phyloP scores from a whole-genome alignment of 2,329 filamentous ascomycete genomes.

The Hymenoscyphus fructigenus region DNA sequence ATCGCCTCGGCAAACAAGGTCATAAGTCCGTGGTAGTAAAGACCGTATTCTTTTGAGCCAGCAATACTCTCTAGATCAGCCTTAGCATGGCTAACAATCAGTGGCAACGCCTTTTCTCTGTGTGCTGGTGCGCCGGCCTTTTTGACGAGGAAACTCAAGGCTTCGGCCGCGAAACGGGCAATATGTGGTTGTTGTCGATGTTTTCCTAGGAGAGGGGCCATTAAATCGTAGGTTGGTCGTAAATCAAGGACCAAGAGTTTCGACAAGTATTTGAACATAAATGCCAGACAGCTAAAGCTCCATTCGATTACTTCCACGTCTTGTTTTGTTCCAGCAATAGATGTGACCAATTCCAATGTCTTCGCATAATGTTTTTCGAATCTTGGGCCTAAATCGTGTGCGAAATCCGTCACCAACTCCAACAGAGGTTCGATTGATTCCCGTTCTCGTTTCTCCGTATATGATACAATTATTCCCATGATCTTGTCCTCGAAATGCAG shows the following conservation, averaged over 20 bases:
- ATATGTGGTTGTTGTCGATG: slow-evolving; percentile 81
- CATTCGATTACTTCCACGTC: slow-evolving; percentile 93
- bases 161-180: slow-evolving; percentile 88
- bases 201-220: slow-evolving; percentile 82
- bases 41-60: slow-evolving; percentile 56
- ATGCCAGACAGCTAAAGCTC: slow-evolving; percentile 92
- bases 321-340: slow-evolving; percentile 73
- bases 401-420: slow-evolving; percentile 86
- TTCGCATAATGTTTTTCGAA: slow-evolving; percentile 88
- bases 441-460: slow-evolving; percentile 75
- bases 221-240: slow-evolving; percentile 77
- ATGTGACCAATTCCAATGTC: slow-evolving; percentile 72
- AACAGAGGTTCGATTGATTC: slow-evolving; percentile 83
- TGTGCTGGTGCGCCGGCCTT: slow-evolving; percentile 80
- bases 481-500: slow-evolving; percentile 87
- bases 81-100: slow-evolving; percentile 71
- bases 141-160: slow-evolving; percentile 87
- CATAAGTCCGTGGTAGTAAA: slow-evolving; percentile 89
- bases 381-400: slow-evolving; percentile 82
- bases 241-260: slow-evolving; percentile 83
- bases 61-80: slow-evolving; percentile 60
- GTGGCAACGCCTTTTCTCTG: slow-evolving; percentile 68
- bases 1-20: slow-evolving; percentile 84
- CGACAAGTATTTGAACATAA: slow-evolving; percentile 95
- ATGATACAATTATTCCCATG: slow-evolving; percentile 71